Conservation (phyloP, 495 filamentous ascomycete genomes). For the Penicillium macrosclerotiorum region DNA sequence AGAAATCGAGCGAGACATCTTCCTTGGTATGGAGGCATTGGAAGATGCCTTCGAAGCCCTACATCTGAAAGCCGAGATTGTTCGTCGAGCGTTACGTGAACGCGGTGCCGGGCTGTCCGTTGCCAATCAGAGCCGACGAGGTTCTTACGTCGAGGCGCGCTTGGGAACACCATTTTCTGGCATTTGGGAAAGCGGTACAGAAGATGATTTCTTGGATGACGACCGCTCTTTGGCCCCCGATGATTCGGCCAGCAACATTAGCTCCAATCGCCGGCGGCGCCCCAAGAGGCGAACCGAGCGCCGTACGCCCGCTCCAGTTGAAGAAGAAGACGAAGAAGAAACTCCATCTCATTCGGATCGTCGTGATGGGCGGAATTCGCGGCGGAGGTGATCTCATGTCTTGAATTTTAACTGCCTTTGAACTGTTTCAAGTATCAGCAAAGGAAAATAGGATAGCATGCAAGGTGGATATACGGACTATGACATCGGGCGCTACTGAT, state of each 20-base stretch:
- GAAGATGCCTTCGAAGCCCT: slow-evolving; percentile 95
- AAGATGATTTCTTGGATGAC: slow-evolving; percentile 60
- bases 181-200: slow-evolving; percentile 52
- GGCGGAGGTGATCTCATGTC: slow-evolving; percentile 24
- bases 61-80: slow-evolving; percentile 77
- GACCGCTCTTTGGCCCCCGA: slow-evolving; percentile 67
- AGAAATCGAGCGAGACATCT: slow-evolving; percentile 91
- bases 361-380: slow-evolving; percentile 29
- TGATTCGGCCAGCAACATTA: slow-evolving; percentile 83
- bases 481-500: slow-evolving; percentile 18
- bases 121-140: slow-evolving; percentile 70
- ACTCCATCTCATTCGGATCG: slow-evolving; percentile 21
- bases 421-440: background rate
- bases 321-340: slow-evolving; percentile 74
- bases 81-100: slow-evolving; percentile 75
- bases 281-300: slow-evolving; percentile 69
- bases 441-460: slow-evolving; percentile 10
- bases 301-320: slow-evolving; percentile 78
- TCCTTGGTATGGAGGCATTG: slow-evolving; percentile 85
- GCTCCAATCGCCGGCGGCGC: slow-evolving; percentile 65
- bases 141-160: slow-evolving; percentile 49
- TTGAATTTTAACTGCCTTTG: background rate
- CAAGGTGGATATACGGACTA: slow-evolving; percentile 21
- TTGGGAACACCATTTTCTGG: slow-evolving; percentile 57
- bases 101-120: slow-evolving; percentile 76